Evolutionary conservation across 495 filamentous ascomycete genomes (phyloP).

Genomic region (Penicillium arizonense): DNA sequence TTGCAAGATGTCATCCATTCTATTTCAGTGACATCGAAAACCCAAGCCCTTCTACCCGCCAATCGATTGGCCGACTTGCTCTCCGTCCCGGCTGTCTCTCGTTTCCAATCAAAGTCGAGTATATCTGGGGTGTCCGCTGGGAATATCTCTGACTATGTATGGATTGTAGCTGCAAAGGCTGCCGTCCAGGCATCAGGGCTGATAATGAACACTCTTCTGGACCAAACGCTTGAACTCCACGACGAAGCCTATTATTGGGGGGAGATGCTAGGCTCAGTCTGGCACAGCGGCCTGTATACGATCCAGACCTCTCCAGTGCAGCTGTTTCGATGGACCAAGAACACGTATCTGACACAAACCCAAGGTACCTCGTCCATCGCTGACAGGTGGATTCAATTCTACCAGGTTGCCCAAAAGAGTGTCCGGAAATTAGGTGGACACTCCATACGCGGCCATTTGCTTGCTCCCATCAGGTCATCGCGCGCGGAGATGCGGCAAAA

Average conservation of each 20-base stretch:
- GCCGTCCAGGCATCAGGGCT: slow-evolving; percentile 80
- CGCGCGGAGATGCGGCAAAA: slow-evolving; percentile 70
- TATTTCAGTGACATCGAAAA: slow-evolving; percentile 64
- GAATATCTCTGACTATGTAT: slow-evolving; percentile 75
- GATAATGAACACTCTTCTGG: slow-evolving; percentile 67
- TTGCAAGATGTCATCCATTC: slow-evolving; percentile 65
- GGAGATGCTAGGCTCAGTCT: slow-evolving; percentile 68
- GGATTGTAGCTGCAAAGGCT: slow-evolving; percentile 84
- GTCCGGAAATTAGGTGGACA: slow-evolving; percentile 54
- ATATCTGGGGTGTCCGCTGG: slow-evolving; percentile 19
- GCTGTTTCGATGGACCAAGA: slow-evolving; percentile 63
- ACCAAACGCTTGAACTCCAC: slow-evolving; percentile 74
- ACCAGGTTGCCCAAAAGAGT: slow-evolving; percentile 75
- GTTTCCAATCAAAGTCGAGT: slow-evolving; percentile 20
- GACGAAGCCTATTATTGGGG: slow-evolving; percentile 95
- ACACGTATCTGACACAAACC: slow-evolving; percentile 59
- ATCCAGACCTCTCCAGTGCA: slow-evolving; percentile 77
- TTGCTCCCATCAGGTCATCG: slow-evolving; percentile 68
- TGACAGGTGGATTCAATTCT: slow-evolving; percentile 69
- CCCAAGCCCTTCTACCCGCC: slow-evolving; percentile 49
- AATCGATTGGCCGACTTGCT: slow-evolving; percentile 58
- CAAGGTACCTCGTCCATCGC: slow-evolving; percentile 18
- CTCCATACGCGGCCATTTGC: slow-evolving; percentile 55
- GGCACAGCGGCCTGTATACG: slow-evolving; percentile 71
- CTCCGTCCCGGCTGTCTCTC: slow-evolving; percentile 48